Evolutionary conservation across 2,329 filamentous ascomycete genomes (phyloP).

Genomic region (Kalaharituber pfeilii): DNA sequence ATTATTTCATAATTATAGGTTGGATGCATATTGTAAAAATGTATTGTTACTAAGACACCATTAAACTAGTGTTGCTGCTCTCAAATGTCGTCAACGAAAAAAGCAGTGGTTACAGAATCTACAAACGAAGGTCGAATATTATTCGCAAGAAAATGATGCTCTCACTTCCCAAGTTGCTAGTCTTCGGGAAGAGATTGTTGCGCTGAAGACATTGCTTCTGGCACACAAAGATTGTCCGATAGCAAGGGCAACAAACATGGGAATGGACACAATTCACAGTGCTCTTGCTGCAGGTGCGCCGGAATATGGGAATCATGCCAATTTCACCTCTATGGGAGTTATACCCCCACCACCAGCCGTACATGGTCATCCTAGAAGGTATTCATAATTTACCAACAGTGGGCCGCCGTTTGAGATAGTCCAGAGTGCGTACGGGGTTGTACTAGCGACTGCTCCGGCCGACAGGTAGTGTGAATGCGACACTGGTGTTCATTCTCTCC

Average conservation of each 20-base stretch:
- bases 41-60: too few species aligned
- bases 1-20: constrained; percentile 1
- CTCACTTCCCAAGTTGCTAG: constrained; percentile 68
- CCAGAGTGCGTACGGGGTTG: too few species aligned
- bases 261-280: neutral
- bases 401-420: neutral
- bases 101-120: constrained; percentile 97
- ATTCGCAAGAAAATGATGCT: constrained; percentile 77
- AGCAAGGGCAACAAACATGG: constrained; percentile 34
- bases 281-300: neutral
- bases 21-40: neutral
- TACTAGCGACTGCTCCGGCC: too few species aligned
- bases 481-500: neutral
- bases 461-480: neutral
- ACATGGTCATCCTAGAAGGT: neutral
- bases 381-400: neutral
- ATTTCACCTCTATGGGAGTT: neutral
- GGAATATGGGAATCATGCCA: neutral
- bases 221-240: constrained; percentile 95
- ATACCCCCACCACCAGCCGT: neutral
- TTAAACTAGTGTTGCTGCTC: constrained; percentile 71
- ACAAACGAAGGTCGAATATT: constrained; percentile 86
- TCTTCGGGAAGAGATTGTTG: constrained; percentile 81
- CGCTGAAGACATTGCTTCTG: constrained; percentile 77
- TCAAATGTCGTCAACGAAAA: constrained; percentile 95